Evolutionary conservation across 371 early-diverging fungal species (phyloP), one percentile per base, ranked within the genome.

Genomic region (Saksenaea vasiformis): DNA sequence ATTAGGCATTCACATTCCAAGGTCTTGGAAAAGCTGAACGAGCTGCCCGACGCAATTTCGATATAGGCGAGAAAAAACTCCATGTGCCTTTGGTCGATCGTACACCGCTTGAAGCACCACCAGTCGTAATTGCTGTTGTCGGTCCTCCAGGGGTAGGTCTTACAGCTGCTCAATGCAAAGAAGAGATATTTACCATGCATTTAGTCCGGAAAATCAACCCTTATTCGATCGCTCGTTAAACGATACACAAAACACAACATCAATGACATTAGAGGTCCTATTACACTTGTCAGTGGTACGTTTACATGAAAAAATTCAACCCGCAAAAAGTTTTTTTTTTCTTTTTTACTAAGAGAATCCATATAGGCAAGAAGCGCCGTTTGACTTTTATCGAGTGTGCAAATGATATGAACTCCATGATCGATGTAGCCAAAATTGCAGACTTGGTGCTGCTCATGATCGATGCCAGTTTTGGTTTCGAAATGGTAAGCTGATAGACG

Each of bases 401-500:
- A 66, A 97, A 97, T 74, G 99, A 99, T 69, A 86, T 99, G 69
- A 95, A 98, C 77, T 87, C 93, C 7, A 95, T 99, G 93, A 95
- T 99, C 58, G 99, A 99, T 79, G 82, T 96, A 24, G 96, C 95
- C 55, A 99, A 99, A 78, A 86, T 99, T 24, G 96, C 98, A 0
- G 99, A 99, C 80, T 74, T 99, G 60, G 95, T 99, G 2, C 85
- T 99, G 38, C 80, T 99, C 60, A 80, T 93, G 71, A 93, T 99
- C 64, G 98, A 99, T 74, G 98, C 97, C 5, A 91, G 91, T 69
- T 98, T 93, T 74, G 99, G 99, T 28, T 94, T 99, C 77, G 99
- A 99, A 78, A 99, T 98, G 98, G 87, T 89, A 70, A 70, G 64
- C 39, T 11, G 54, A 5, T 15, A 17, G 54, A 35, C 22, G 0